Conservation (phyloP, 1,139 yeast genomes). For the Hemisphaericaspora subhashii region DNA sequence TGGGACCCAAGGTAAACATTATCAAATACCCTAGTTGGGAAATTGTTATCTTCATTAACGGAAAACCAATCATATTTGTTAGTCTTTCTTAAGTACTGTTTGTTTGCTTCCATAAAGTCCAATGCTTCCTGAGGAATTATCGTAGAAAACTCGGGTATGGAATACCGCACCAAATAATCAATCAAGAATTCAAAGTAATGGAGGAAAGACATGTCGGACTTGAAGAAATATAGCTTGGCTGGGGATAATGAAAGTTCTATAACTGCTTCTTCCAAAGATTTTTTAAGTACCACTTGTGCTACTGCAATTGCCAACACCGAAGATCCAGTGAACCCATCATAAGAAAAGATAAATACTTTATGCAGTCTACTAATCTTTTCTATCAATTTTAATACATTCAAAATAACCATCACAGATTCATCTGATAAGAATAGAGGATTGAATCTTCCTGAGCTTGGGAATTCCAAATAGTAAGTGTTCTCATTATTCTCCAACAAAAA, state of each 20-base stretch:
- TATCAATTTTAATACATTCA: slow-evolving; percentile 35
- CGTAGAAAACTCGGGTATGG: slow-evolving; percentile 11
- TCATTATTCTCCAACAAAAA: slow-evolving; percentile 6
- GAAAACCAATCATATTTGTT: slow-evolving; percentile 35
- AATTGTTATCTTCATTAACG: slow-evolving; percentile 32
- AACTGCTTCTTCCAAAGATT: slow-evolving; percentile 27
- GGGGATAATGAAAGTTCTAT: slow-evolving; percentile 16
- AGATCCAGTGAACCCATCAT: slow-evolving; percentile 45
- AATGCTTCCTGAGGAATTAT: slow-evolving; percentile 9
- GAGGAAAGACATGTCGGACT: slow-evolving; percentile 32
- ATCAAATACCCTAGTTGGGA: slow-evolving; percentile 35
- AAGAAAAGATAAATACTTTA: slow-evolving; percentile 34
- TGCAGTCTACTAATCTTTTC: slow-evolving; percentile 22
- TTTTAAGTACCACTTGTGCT: slow-evolving; percentile 21
- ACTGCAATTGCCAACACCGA: slow-evolving; percentile 31
- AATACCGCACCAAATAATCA: slow-evolving; percentile 13
- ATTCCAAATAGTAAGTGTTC: slow-evolving; percentile 30
- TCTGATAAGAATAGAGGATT: slow-evolving; percentile 23
- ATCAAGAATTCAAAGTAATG: slow-evolving; percentile 34
- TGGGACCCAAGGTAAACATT: slow-evolving; percentile 37
- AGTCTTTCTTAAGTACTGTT: slow-evolving; percentile 9
- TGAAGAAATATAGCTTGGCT: slow-evolving; percentile 33
- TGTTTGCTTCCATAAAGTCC: slow-evolving; percentile 8
- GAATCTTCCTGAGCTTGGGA: slow-evolving; percentile 34
- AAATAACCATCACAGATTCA: slow-evolving; percentile 27